Base-by-base conservation (phyloP, 2,329 filamentous ascomycete genomes). In the Podosphaera leucotricha region DNA sequence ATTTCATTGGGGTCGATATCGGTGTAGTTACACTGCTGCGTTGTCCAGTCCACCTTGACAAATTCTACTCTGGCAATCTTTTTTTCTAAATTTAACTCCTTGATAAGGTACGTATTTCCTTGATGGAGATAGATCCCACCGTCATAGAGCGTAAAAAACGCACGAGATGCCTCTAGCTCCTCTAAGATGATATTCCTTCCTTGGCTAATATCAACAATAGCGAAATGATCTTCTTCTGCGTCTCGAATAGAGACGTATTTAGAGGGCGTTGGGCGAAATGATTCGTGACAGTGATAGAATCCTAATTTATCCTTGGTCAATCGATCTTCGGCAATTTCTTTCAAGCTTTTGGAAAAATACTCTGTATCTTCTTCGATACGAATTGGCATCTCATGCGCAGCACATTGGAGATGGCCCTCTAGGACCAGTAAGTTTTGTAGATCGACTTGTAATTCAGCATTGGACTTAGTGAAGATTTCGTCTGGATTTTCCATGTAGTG, bases 91-190 rank as follows among this genome's bases (percentile, higher is more conserved):
- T 73, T 73, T 55, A 95, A 86, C 53, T 95, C 85, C 52, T 84
- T 80, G 43, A 98, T 82, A 2, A 95, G 70, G 56, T 93, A 98
- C 1, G 79, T 87, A 49, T 76, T 75, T n/a, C 90, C 90, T 62
- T 98, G 90, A 54, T 98, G 90, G 4, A 98, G 67, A 62, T 92
- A 98, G 49, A 98, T 94, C 38, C 84, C 90, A 11, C 90, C 90
- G 59, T 95, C 87, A 60, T 98, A 98, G 47, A 98, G 72, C 1
- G 85, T 93, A 61, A 93, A 95, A 52, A 84, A 87, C 1, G 87
- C 87, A n/a, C 90, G 75, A 1, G 81, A 90, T 1, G 85, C 83
- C 61, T 95, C 90, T n/a, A 98, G 70, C 61, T 95, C 86, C 64
- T 98, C 90, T 1, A 98, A 69, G 0, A 98, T 80, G 0, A 77